Percentiles rank a stretch among this genome's conserved stretches.
These are phyloP conservation scores for Leccinum pallidistipes DNA, from an alignment of 1,284 basidiomycete genomes.

Conservation along the genomic window DNA sequence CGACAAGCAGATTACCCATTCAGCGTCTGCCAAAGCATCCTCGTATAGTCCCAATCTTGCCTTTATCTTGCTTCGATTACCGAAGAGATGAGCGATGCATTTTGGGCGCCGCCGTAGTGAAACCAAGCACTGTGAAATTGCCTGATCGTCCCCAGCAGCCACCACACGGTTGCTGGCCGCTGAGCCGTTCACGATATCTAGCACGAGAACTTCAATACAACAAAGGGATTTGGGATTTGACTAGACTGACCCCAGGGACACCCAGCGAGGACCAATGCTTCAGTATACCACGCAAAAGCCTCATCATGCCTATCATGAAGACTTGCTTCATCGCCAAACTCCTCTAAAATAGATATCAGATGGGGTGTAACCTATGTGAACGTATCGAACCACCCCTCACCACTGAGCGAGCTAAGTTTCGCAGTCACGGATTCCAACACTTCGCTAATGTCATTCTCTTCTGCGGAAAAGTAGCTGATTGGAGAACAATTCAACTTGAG, in stretches of 20 bases:
- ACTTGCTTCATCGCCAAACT: slow-evolving; percentile 4
- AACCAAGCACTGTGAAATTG: background rate
- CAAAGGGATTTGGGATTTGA: background rate
- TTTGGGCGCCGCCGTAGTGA: background rate
- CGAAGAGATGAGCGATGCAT: slow-evolving; percentile 5
- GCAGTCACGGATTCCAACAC: background rate
- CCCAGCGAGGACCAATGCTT: slow-evolving; percentile 3
- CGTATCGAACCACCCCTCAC: background rate
- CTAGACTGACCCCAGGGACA: background rate
- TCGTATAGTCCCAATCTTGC: background rate
- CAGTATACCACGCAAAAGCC: slow-evolving; percentile 9
- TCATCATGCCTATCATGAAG: background rate
- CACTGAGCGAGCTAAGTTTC: background rate
- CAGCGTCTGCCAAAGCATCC: slow-evolving; percentile 1
- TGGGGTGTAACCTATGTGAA: background rate
- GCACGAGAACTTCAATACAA: background rate
- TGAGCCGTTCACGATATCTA: background rate
- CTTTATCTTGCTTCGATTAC: slow-evolving; percentile 8
- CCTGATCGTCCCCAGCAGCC: no score
- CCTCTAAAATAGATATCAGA: background rate
- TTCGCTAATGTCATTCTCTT: background rate
- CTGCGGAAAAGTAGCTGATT: background rate
- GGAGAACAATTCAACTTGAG: background rate
- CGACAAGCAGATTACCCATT: slow-evolving; percentile 1
- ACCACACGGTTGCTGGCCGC: background rate